Conservation (phyloP, 495 filamentous ascomycete genomes). For the Xylaria nigripes region DNA sequence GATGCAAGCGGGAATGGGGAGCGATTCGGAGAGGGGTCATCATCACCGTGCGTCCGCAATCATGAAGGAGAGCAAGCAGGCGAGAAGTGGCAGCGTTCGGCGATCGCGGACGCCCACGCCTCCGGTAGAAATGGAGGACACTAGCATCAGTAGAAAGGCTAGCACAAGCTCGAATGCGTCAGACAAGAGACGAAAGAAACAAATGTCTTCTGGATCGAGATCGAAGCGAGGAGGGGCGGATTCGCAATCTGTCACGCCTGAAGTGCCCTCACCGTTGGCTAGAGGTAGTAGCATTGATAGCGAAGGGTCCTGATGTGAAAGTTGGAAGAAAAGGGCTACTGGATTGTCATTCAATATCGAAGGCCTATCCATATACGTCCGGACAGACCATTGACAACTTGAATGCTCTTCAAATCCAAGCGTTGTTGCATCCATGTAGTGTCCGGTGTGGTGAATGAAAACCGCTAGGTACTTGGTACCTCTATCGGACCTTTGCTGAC, state of each 20-base stretch:
- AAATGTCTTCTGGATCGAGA: constrained; percentile 22
- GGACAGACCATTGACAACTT: too few species aligned
- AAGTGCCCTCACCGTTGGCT: constrained; percentile 42
- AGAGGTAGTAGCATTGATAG: constrained; percentile 37
- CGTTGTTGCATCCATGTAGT: too few species aligned
- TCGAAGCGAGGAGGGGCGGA: constrained; percentile 34
- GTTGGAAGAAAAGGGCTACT: background rate
- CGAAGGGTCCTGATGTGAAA: constrained; percentile 6
- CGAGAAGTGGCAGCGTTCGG: constrained; percentile 41
- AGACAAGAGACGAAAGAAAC: constrained; percentile 42
- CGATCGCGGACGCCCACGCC: constrained; percentile 44
- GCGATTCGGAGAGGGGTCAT: constrained; percentile 24
- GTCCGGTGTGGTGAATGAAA: too few species aligned
- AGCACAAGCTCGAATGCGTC: constrained; percentile 42
- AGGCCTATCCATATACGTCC: background rate
- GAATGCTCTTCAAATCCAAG: background rate
- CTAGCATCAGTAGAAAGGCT: constrained; percentile 30
- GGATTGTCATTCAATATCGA: background rate
- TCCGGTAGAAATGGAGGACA: constrained; percentile 39
- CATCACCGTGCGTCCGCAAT: constrained; percentile 33
- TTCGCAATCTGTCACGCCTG: constrained; percentile 43
- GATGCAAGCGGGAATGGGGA: constrained; percentile 12
- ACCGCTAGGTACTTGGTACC: too few species aligned
- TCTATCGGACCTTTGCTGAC: too few species aligned
- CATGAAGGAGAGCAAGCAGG: constrained; percentile 36